phyloP scores from a whole-genome alignment of 1,284 basidiomycete species.

The Boletus sp. region DNA sequence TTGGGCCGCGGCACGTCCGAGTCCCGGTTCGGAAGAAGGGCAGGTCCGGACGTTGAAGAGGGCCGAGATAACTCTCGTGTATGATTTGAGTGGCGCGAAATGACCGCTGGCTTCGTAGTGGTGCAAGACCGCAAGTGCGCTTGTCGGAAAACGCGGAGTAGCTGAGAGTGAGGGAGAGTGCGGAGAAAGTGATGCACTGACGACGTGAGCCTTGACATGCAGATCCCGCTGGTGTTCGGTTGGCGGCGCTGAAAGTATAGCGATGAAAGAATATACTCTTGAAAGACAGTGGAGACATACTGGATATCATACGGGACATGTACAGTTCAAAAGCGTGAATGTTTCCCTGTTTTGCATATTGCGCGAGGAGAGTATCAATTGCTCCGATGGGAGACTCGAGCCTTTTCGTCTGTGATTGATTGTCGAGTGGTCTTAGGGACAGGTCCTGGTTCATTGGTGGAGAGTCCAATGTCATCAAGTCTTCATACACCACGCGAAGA shows the following conservation, averaged over 20 bases:
- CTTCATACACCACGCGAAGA: slow-evolving; percentile 5
- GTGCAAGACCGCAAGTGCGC: slow-evolving; percentile 65
- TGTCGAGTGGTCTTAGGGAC: too few relatives aligned
- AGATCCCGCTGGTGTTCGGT: slow-evolving; percentile 65
- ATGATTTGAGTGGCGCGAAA: slow-evolving; percentile 66
- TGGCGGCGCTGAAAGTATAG: slow-evolving; percentile 43
- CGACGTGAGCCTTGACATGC: slow-evolving; percentile 66
- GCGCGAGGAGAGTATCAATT: slow-evolving; percentile 50
- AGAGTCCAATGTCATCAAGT: slow-evolving; percentile 5
- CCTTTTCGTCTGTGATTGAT: slow-evolving; percentile 41
- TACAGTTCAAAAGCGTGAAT: slow-evolving; percentile 49
- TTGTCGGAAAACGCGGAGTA: slow-evolving; percentile 49
- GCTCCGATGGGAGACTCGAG: slow-evolving; percentile 41
- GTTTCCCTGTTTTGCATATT: slow-evolving; percentile 55
- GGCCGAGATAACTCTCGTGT: slow-evolving; percentile 62
- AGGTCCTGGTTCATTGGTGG: too few relatives aligned
- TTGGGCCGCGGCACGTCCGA: slow-evolving; percentile 44
- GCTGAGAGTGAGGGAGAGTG: slow-evolving; percentile 31
- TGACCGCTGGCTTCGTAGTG: slow-evolving; percentile 61
- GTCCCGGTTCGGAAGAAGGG: slow-evolving; percentile 37
- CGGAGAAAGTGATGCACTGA: slow-evolving; percentile 15
- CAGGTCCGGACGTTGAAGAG: slow-evolving; percentile 56
- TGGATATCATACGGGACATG: slow-evolving; percentile 46
- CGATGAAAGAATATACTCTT: neutral
- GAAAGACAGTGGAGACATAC: slow-evolving; percentile 37